Evolutionary conservation across 164 flowering plant genomes (phyloP).

Genomic region (Nymphaea colorata): DNA sequence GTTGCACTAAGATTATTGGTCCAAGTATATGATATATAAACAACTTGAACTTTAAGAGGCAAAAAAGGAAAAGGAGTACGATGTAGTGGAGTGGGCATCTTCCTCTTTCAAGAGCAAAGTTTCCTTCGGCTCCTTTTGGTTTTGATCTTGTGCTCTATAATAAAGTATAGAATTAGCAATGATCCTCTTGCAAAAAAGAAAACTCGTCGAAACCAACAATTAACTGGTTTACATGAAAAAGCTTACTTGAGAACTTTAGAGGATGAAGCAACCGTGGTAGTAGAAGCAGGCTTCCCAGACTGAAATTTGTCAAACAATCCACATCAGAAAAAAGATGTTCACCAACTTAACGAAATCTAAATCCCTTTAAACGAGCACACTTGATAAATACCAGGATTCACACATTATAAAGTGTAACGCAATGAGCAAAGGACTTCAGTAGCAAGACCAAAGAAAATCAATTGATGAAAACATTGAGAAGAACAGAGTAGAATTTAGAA

Average conservation of each 20-base stretch:
- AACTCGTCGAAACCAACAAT: background rate
- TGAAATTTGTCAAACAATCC: conserved; percentile 6
- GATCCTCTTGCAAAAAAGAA: conserved; percentile 1
- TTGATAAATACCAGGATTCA: background rate
- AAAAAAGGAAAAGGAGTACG: conserved; percentile 29
- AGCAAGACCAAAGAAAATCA: background rate
- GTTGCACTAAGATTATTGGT: background rate
- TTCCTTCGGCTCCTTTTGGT: conserved; percentile 14
- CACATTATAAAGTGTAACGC: background rate
- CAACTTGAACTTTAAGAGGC: background rate
- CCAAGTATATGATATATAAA: background rate
- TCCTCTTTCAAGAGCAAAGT: conserved; percentile 27
- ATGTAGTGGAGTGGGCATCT: conserved; percentile 43
- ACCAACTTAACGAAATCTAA: background rate
- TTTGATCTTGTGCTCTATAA: conserved; percentile 27
- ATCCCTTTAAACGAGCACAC: background rate
- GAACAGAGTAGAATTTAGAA: background rate
- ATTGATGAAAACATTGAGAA: background rate
- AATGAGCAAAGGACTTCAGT: background rate
- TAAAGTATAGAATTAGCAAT: background rate
- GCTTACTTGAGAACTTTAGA: conserved; percentile 33
- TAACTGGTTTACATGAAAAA: background rate
- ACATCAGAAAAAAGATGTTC: background rate
- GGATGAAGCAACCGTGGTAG: conserved; percentile 10
- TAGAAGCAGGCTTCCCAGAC: conserved; percentile 27